Evolutionary conservation across 805 yeast genomes (phyloP).

Genomic region (Teunomyces barrocoloradensis): DNA sequence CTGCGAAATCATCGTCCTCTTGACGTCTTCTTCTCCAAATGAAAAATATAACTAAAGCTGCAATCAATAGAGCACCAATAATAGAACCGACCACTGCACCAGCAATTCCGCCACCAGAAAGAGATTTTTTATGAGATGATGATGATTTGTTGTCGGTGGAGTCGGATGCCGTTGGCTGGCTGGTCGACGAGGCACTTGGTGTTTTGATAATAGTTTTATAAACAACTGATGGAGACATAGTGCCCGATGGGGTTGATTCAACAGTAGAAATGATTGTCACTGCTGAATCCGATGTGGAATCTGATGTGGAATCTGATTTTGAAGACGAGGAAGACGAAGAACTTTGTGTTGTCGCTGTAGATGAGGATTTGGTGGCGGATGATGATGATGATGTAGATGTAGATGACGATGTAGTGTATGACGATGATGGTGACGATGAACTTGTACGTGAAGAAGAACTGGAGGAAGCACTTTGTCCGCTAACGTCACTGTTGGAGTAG

Average conservation of each 20-base stretch:
- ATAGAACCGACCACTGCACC: conserved; percentile 44
- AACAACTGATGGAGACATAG: conserved; percentile 15
- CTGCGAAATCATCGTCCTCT: conserved; percentile 25
- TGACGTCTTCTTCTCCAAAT: conserved; percentile 12
- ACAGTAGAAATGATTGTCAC: conserved; percentile 9
- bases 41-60: conserved; percentile 15
- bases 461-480: conserved; percentile 9
- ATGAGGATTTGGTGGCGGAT: conserved; percentile 9
- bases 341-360: conserved; percentile 6
- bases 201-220: conserved; percentile 19
- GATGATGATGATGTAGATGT: conserved; percentile 7
- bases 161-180: conserved; percentile 5
- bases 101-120: conserved; percentile 42
- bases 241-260: conserved; percentile 3
- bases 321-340: conserved; percentile 7
- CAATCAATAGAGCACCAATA: conserved; percentile 35
- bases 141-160: conserved; percentile 7
- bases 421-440: conserved; percentile 5
- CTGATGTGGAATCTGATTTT: conserved; percentile 8
- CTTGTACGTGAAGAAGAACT: conserved; percentile 9
- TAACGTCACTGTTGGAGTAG: conserved; percentile 35
- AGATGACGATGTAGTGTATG: conserved; percentile 1
- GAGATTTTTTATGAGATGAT: conserved; percentile 10
- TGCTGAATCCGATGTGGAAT: conserved; percentile 13
- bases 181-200: conserved; percentile 12